These are phyloP conservation scores for Bertia moriformis DNA, from an alignment of 2,329 filamentous ascomycete species.

Conservation along the genomic window DNA sequence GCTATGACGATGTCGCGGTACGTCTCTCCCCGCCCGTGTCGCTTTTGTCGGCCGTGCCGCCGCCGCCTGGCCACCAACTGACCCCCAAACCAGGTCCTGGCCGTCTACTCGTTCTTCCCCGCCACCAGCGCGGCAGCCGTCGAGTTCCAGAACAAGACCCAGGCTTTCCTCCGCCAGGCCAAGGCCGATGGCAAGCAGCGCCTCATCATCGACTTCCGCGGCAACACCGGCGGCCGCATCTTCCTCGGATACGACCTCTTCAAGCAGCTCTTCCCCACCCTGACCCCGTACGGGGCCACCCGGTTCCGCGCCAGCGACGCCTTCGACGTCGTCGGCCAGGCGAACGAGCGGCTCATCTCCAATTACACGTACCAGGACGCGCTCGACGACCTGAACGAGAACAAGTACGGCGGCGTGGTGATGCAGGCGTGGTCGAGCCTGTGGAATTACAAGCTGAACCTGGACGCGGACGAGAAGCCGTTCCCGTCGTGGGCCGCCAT, in stretches of 20 bases:
- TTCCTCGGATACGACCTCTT: constrained; percentile 48
- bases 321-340: constrained; percentile 18
- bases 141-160: constrained; percentile 18
- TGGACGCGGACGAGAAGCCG: constrained; percentile 17
- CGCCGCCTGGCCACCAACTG: too few species aligned
- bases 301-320: constrained; percentile 28
- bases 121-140: constrained; percentile 7
- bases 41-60: too few species aligned
- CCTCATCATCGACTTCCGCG: constrained; percentile 41
- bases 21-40: too few species aligned
- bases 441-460: constrained; percentile 26
- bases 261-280: constrained; percentile 35
- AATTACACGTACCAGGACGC: constrained; percentile 21
- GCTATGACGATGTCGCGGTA: constrained; percentile 16
- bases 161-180: constrained; percentile 10
- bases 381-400: constrained; percentile 29
- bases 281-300: constrained; percentile 29
- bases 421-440: too few species aligned
- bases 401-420: constrained; percentile 31
- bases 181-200: constrained; percentile 37
- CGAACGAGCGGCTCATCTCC: constrained; percentile 20
- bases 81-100: too few species aligned
- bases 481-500: constrained; percentile 18
- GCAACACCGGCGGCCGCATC: constrained; percentile 43
- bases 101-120: constrained; percentile 10